phyloP scores from a whole-genome alignment of 768 basidiomycete species.

The Podaxis mareebaensis region DNA sequence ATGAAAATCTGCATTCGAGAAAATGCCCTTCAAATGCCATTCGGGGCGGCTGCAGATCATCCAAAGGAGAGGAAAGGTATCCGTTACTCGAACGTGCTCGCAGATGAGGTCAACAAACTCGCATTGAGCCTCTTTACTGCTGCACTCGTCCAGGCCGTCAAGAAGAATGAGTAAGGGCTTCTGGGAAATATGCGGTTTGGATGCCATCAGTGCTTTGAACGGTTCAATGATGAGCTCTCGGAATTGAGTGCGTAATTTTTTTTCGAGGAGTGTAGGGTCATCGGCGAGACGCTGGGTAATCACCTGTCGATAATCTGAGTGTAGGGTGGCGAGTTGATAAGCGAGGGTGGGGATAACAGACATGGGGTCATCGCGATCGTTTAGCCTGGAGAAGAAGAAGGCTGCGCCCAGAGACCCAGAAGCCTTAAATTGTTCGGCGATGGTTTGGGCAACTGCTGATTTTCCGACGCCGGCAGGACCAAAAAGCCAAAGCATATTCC shows the following conservation, averaged over 20 bases:
- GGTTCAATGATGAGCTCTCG: background rate
- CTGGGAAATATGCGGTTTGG: background rate
- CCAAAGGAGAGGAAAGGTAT: background rate
- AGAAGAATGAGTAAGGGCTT: background rate
- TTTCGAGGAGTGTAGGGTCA: background rate
- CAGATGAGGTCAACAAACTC: too few relatives aligned
- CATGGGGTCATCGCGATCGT: background rate
- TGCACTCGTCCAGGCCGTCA: background rate
- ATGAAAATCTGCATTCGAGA: background rate
- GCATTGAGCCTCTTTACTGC: background rate
- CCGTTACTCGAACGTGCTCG: background rate
- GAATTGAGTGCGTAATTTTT: background rate
- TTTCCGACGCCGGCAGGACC: background rate
- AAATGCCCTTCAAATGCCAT: background rate
- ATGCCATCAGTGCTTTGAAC: background rate
- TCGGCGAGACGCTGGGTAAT: background rate
- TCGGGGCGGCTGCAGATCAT: background rate
- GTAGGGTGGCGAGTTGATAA: background rate
- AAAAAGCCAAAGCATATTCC: background rate
- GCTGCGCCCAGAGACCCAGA: background rate
- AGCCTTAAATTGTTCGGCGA: background rate
- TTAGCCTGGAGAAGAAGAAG: background rate
- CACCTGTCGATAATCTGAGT: background rate
- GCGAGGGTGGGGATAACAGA: background rate
- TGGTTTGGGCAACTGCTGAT: background rate